Percentiles rank a stretch among this genome's conserved stretches.
phyloP scores from a whole-genome alignment of 441 rosid genomes.

The Populus hybrid region DNA sequence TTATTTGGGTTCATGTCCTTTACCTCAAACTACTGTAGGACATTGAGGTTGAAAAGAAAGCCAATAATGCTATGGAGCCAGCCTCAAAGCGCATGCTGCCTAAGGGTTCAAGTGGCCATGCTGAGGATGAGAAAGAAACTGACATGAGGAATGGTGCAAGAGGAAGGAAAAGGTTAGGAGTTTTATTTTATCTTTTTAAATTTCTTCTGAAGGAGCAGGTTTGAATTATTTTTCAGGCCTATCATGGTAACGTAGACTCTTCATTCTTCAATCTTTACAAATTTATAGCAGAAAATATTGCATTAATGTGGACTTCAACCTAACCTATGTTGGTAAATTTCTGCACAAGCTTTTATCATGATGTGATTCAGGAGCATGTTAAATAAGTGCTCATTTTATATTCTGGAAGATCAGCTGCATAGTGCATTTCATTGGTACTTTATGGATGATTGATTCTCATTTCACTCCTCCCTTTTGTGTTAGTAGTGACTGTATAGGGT shows the following conservation, averaged over 20 bases:
- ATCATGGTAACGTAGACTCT: neutral
- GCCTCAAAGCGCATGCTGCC: constrained; percentile 32
- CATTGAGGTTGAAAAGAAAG: constrained; percentile 51
- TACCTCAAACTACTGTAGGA: constrained; percentile 99
- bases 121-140: constrained; percentile 48
- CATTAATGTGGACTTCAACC: neutral
- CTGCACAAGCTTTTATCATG: too few relatives aligned
- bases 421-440: too few relatives aligned
- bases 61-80: constrained; percentile 39
- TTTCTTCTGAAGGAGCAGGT: constrained; percentile 45
- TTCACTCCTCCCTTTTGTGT: too few relatives aligned
- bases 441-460: too few relatives aligned
- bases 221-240: constrained; percentile 14
- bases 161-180: constrained; percentile 60
- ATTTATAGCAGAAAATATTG: neutral
- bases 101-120: constrained; percentile 38
- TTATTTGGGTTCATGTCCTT: constrained; percentile 99
- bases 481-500: too few relatives aligned
- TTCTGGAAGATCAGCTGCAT: too few relatives aligned
- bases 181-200: neutral
- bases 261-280: neutral
- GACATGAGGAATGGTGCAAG: constrained; percentile 56
- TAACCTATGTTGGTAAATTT: neutral
- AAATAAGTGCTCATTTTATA: too few relatives aligned
- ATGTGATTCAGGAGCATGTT: too few relatives aligned